Base-by-base conservation (phyloP, 805 yeast species). In the Isabelozyma heimii region DNA sequence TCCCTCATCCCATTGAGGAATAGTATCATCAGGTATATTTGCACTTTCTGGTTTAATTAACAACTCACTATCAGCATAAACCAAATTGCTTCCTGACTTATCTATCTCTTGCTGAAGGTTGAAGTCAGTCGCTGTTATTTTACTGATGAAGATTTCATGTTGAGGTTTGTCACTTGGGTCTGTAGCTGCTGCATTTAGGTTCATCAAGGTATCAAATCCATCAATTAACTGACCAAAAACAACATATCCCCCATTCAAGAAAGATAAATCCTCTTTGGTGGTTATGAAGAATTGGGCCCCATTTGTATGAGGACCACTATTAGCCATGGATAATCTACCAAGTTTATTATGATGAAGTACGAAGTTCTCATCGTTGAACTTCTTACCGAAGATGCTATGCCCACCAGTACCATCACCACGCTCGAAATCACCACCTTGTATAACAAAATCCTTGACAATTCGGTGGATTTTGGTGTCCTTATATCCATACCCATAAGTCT, bases 321-420 rank as follows among this genome's bases (percentile, higher is more conserved):
- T 89, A 49, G 97, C 97, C 97, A 89, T 89, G n/a, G 94, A 88
- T 62, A 89, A 68, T 55, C 88, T 73, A 57, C 95, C 95, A 46
- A 87, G 81, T 62, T 80, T 83, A 70, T 80, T 80, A 79, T 89
- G 96, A 8, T 17, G 27, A 1, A 47, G 26, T 13, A 37, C n/a
- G 12, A 27, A 30, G 76, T 85, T 84, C 70, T 83, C 85, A 53
- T 81, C 84, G 6, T 75, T 72, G 55, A 80, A 79, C 50, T 76
- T 42, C 5, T 50, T 77, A 54, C 88, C 88, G 67, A 85, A 87
- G 62, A 87, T 85, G 35, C 90, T 84, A 68, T 81, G 80, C 60
- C 97, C 97, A 60, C 97, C 97, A 57, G 84, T 80, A 52, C 97
- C 97, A 69, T 86, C 83, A 64, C 85, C 59, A 20, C 42, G 30